Conservation (phyloP, 2,329 filamentous ascomycete species). For the Microsporum ferrugineum region DNA sequence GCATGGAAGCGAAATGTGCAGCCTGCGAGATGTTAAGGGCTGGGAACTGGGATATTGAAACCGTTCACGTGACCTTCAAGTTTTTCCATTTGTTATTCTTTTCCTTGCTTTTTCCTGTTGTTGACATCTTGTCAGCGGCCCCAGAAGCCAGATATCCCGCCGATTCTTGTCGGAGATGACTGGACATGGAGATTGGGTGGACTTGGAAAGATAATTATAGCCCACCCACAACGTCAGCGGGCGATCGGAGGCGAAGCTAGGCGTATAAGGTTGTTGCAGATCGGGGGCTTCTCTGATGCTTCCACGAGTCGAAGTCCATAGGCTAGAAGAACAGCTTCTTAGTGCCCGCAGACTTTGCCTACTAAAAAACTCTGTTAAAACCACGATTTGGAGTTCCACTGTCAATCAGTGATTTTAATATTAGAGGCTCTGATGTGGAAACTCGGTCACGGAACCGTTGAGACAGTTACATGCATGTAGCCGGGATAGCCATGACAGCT, state of each 20-base stretch:
- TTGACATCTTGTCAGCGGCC: neutral
- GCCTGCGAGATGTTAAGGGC: neutral
- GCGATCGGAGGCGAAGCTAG: neutral
- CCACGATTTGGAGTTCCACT: neutral
- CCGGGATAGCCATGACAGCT: neutral
- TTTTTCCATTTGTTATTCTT: neutral
- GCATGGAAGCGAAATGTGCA: conserved; percentile 1
- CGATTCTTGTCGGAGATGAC: neutral
- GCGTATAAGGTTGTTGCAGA: neutral
- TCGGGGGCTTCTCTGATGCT: neutral
- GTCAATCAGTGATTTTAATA: neutral
- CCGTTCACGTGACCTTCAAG: neutral
- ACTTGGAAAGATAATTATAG: neutral
- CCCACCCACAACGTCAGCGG: neutral
- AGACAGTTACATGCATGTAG: conserved; percentile 2
- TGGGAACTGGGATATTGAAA: neutral
- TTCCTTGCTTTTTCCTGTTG: neutral
- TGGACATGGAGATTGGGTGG: neutral
- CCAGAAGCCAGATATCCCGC: conserved; percentile 2
- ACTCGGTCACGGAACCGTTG: neutral
- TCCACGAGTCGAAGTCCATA: neutral
- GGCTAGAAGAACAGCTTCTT: neutral
- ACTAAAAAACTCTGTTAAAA: neutral
- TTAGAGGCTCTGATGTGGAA: conserved; percentile 1
- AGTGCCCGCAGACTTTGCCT: neutral